A percentile compares a stretch with the other conserved stretches of the same genome.
Conservation (phyloP, 768 basidiomycete genomes). For the Hirschioporus abietinus region DNA sequence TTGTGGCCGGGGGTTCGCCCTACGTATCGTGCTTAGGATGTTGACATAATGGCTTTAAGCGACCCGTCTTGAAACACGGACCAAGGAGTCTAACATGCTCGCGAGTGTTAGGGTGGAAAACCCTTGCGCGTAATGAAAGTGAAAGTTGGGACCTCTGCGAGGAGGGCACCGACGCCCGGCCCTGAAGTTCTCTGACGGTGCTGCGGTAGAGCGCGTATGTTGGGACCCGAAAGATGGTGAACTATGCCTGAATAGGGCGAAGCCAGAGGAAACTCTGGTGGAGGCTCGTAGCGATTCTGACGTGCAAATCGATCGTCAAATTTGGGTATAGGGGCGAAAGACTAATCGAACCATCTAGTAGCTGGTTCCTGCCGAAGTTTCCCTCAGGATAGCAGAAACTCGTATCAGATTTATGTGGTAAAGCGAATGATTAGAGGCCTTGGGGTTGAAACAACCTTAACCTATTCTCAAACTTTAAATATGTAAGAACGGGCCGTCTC, state of each 20-base stretch:
- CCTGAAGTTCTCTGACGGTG: conserved; percentile 67
- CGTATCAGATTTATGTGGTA: conserved; percentile 55
- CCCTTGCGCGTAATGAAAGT: conserved; percentile 65
- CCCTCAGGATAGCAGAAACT: conserved; percentile 70
- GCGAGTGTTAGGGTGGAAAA: conserved; percentile 77
- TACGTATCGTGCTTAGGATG: no score
- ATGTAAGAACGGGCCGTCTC: no score
- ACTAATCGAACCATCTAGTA: conserved; percentile 94
- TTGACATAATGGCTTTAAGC: no score
- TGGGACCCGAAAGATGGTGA: conserved; percentile 87
- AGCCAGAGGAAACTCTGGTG: conserved; percentile 94
- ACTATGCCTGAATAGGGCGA: conserved; percentile 87
- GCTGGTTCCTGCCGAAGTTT: conserved; percentile 91
- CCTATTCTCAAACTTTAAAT: conserved; percentile 74
- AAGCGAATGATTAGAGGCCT: conserved; percentile 91
- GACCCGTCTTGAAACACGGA: no score
- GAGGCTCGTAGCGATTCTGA: conserved; percentile 94
- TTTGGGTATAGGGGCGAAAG: conserved; percentile 96
- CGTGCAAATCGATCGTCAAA: conserved; percentile 95
- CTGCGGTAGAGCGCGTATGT: conserved; percentile 79
- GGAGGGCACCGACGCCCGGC: conserved; percentile 73
- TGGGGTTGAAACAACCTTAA: conserved; percentile 83
- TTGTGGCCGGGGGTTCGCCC: no score
- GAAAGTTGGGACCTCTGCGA: conserved; percentile 57
- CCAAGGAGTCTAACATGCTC: conserved; percentile 83